Evolutionary conservation across 225 moss, liverwort and hornwort genomes (phyloP).

Genomic region (Antitrichia curtipendula): DNA sequence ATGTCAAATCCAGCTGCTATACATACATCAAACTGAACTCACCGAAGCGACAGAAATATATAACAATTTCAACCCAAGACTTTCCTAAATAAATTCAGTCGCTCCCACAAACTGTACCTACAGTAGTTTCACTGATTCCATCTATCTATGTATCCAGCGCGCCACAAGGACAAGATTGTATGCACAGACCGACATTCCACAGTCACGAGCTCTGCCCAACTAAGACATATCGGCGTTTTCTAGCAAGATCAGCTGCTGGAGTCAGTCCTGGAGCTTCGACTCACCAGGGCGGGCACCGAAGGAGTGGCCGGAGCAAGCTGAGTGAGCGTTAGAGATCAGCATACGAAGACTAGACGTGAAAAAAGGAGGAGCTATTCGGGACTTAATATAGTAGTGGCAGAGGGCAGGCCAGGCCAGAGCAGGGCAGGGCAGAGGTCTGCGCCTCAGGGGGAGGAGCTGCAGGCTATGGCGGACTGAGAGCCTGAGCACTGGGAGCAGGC

Average conservation of each 20-base stretch:
- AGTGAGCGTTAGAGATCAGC: background rate
- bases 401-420: background rate
- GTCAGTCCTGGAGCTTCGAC: background rate
- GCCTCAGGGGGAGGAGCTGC: background rate
- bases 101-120: background rate
- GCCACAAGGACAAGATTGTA: background rate
- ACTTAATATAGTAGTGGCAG: slow-evolving; percentile 20
- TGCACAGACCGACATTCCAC: background rate
- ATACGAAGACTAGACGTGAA: background rate
- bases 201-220: background rate
- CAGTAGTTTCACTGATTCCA: background rate
- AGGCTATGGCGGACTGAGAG: slow-evolving; percentile 12
- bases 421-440: background rate
- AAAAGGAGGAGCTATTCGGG: background rate
- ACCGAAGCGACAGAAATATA: background rate
- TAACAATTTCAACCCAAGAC: background rate
- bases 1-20: background rate
- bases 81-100: background rate
- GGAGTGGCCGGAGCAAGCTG: background rate
- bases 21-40: background rate
- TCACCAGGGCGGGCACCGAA: background rate
- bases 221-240: background rate
- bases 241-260: background rate
- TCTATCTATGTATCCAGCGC: no score
- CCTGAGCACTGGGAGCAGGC: background rate